A percentile compares a stretch with the other conserved stretches of the same genome.
Conservation (phyloP, 352 stramenopile species). For the Pythium aquatile region DNA sequence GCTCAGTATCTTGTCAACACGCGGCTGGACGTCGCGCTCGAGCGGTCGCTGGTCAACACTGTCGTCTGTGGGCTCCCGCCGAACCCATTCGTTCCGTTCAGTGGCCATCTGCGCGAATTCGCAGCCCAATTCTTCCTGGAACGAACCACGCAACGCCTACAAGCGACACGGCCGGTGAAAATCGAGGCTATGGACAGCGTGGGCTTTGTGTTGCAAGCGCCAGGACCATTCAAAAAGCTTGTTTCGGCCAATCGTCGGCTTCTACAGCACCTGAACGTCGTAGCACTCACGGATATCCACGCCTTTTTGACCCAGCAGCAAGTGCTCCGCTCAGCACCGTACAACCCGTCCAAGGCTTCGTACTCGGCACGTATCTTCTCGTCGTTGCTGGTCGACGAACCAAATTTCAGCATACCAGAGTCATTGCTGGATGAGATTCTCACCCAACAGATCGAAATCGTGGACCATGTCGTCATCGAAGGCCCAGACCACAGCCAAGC, state of each 20-base stretch:
- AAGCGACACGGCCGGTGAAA: not conserved
- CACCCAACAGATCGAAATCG: constrained; percentile 25
- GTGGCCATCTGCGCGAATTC: constrained; percentile 37
- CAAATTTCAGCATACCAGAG: constrained; percentile 16
- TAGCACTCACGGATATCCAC: constrained; percentile 18
- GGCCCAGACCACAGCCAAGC: constrained; percentile 34
- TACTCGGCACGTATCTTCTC: constrained; percentile 35
- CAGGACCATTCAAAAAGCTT: not conserved
- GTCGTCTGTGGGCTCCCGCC: constrained; percentile 39
- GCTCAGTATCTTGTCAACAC: constrained; percentile 49
- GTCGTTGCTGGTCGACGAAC: constrained; percentile 32
- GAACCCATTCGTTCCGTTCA: constrained; percentile 51
- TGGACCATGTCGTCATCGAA: constrained; percentile 48
- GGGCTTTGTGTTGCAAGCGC: not conserved
- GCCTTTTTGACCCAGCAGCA: constrained; percentile 27
- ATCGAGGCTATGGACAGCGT: not conserved
- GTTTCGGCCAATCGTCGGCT: constrained; percentile 18
- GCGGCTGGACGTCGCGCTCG: constrained; percentile 43
- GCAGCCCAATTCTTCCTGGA: constrained; percentile 21
- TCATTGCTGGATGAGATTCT: constrained; percentile 1
- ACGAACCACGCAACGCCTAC: not conserved
- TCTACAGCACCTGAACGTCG: constrained; percentile 16
- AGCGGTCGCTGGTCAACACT: constrained; percentile 51
- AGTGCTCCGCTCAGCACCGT: constrained; percentile 26
- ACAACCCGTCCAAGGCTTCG: constrained; percentile 39